Conservation (phyloP, 352 stramenopile species). For the Halophytophthora batemanensis region DNA sequence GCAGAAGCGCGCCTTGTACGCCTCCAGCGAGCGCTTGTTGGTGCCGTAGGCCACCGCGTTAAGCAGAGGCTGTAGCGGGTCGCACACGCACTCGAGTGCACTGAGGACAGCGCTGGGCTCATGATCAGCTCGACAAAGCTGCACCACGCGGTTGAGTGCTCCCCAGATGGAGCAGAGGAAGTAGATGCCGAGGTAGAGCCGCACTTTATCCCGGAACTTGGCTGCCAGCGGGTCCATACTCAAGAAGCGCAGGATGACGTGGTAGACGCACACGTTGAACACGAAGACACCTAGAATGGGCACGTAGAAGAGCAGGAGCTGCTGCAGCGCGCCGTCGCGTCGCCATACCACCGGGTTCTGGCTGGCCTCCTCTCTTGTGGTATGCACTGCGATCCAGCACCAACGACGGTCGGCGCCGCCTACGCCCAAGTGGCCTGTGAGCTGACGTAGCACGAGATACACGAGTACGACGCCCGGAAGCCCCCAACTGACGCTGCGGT, state of each 20-base stretch:
- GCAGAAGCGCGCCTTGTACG: slow-evolving; percentile 70
- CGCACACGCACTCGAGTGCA: slow-evolving; percentile 68
- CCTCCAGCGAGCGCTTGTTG: slow-evolving; percentile 67
- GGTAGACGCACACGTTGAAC: slow-evolving; percentile 65
- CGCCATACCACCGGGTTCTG: slow-evolving; percentile 37
- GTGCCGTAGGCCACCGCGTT: slow-evolving; percentile 69
- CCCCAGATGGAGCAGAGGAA: slow-evolving; percentile 79
- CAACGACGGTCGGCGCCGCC: slow-evolving; percentile 63
- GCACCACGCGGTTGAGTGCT: slow-evolving; percentile 59
- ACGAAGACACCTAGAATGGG: slow-evolving; percentile 61
- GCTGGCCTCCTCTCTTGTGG: slow-evolving; percentile 16
- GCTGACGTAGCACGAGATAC: slow-evolving; percentile 61
- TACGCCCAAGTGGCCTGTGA: slow-evolving; percentile 68
- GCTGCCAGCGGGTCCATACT: slow-evolving; percentile 59
- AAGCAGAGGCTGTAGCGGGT: slow-evolving; percentile 65
- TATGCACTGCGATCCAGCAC: slow-evolving; percentile 73
- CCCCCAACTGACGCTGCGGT: slow-evolving; percentile 64
- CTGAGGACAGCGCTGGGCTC: slow-evolving; percentile 49
- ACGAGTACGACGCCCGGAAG: slow-evolving; percentile 49
- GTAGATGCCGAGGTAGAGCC: slow-evolving; percentile 64
- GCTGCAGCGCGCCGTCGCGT: slow-evolving; percentile 46
- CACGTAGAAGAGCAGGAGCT: slow-evolving; percentile 67
- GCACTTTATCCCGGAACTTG: slow-evolving; percentile 54
- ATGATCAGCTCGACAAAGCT: slow-evolving; percentile 48
- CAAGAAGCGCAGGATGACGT: slow-evolving; percentile 59